phyloP scores from a whole-genome alignment of 1,284 basidiomycete species.

The Omphalotus olearius region DNA sequence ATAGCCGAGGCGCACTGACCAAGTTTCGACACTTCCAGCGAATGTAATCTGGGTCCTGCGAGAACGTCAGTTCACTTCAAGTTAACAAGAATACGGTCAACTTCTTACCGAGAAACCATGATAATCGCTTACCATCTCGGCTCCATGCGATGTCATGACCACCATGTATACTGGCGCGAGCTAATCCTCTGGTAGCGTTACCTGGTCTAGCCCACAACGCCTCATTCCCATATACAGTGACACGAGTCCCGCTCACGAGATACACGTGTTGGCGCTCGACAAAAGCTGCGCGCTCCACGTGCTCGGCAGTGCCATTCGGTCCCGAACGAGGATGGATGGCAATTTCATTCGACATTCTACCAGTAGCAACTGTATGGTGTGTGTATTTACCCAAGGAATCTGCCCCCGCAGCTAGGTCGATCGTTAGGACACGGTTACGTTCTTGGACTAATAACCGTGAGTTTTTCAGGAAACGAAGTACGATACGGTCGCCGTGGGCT shows the following conservation, averaged over 20 bases:
- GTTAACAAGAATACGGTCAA: slow-evolving; percentile 1
- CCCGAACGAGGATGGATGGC: slow-evolving; percentile 30
- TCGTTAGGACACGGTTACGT: slow-evolving; percentile 34
- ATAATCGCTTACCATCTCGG: slow-evolving; percentile 55
- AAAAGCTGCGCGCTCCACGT: slow-evolving; percentile 45
- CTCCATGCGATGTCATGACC: slow-evolving; percentile 66
- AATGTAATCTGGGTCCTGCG: slow-evolving; percentile 62
- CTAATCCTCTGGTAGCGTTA: slow-evolving; percentile 55
- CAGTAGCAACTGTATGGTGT: slow-evolving; percentile 46
- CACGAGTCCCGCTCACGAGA: slow-evolving; percentile 35
- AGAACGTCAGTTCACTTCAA: slow-evolving; percentile 3
- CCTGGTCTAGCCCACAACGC: slow-evolving; percentile 60
- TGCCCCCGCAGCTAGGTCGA: slow-evolving; percentile 44
- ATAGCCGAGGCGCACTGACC: slow-evolving; percentile 43
- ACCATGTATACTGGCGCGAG: slow-evolving; percentile 62
- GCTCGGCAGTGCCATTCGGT: no score
- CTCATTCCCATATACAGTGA: slow-evolving; percentile 36
- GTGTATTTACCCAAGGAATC: slow-evolving; percentile 45
- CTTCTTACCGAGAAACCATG: slow-evolving; percentile 65
- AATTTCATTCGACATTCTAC: slow-evolving; percentile 52
- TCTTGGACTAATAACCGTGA: slow-evolving; percentile 36
- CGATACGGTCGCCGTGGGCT: slow-evolving; percentile 32
- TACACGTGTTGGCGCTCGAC: slow-evolving; percentile 67
- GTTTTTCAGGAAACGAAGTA: slow-evolving; percentile 45
- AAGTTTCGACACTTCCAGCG: slow-evolving; percentile 50